Evolutionary conservation across 768 basidiomycete species (phyloP).

Genomic region (Lactarius evosmus): DNA sequence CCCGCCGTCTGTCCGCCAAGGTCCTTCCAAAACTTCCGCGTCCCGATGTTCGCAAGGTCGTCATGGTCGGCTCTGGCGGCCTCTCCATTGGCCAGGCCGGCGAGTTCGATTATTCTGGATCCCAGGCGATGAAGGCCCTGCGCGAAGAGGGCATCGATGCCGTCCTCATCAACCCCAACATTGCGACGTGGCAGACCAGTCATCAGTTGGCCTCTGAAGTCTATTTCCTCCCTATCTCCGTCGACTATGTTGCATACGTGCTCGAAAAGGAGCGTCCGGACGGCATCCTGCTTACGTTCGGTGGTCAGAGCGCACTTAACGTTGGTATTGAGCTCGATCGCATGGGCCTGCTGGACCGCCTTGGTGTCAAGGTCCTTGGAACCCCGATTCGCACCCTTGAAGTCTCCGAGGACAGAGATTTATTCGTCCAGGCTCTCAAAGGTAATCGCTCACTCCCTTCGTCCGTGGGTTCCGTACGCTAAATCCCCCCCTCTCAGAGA

Average conservation of each 20-base stretch:
- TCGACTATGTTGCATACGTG: slow-evolving; percentile 98
- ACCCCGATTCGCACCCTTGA: slow-evolving; percentile 86
- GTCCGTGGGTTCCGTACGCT: slow-evolving; percentile 81
- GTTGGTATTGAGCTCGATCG: slow-evolving; percentile 91
- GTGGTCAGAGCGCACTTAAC: slow-evolving; percentile 96
- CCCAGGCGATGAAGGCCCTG: slow-evolving; percentile 97
- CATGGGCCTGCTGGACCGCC: slow-evolving; percentile 51
- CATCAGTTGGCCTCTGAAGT: slow-evolving; percentile 96
- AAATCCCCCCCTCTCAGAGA: slow-evolving; percentile 48
- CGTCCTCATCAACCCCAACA: slow-evolving; percentile 97
- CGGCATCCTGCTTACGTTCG: slow-evolving; percentile 95
- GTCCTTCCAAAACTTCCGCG: slow-evolving; percentile 90
- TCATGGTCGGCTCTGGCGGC: slow-evolving; percentile 95
- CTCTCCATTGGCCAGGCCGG: slow-evolving; percentile 97
- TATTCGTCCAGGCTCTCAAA: slow-evolving; percentile 85
- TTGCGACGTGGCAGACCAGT: slow-evolving; percentile 99
- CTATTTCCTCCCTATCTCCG: slow-evolving; percentile 94
- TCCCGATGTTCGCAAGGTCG: slow-evolving; percentile 89
- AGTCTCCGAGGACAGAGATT: slow-evolving; percentile 67
- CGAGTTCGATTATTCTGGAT: slow-evolving; percentile 99
- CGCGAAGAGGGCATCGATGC: slow-evolving; percentile 93
- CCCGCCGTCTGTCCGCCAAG: slow-evolving; percentile 88
- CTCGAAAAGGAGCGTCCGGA: slow-evolving; percentile 98
- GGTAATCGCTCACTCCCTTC: slow-evolving; percentile 66
- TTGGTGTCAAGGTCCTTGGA: slow-evolving; percentile 89